These are phyloP conservation scores for Termitomyces sp. DNA, from an alignment of 768 basidiomycete genomes.

Conservation along the genomic window DNA sequence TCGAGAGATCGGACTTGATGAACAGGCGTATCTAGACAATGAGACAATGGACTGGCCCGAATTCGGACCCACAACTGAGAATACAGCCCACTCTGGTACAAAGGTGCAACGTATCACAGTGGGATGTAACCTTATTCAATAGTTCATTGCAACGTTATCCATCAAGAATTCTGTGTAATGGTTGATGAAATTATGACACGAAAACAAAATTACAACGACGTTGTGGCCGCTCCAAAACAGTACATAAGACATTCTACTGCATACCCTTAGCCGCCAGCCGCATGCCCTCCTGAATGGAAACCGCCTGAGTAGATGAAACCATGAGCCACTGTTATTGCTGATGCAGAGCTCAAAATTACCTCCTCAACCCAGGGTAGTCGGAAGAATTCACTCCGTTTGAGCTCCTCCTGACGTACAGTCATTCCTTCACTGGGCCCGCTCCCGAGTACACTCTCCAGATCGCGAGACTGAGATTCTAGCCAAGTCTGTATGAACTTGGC, in stretches of 20 bases:
- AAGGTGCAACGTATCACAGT: not conserved
- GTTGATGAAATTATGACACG: not conserved
- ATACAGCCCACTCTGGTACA: not conserved
- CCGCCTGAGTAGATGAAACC: constrained; percentile 42
- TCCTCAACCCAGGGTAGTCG: constrained; percentile 87
- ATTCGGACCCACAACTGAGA: not conserved
- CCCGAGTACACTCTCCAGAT: constrained; percentile 85
- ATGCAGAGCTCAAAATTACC: constrained; percentile 22
- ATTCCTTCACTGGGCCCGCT: constrained; percentile 78
- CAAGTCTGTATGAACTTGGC: constrained; percentile 81
- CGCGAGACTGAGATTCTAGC: constrained; percentile 88
- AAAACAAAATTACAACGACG: not conserved
- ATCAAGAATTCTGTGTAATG: no score
- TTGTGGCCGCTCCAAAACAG: not conserved
- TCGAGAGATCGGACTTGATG: constrained; percentile 13
- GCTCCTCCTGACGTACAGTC: constrained; percentile 81
- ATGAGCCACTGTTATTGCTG: not conserved
- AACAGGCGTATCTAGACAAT: not conserved
- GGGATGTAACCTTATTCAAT: not conserved
- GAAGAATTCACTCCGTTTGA: constrained; percentile 88
- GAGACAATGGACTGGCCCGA: not conserved
- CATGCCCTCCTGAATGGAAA: constrained; percentile 79
- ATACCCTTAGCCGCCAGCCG: constrained; percentile 52
- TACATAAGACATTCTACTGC: constrained; percentile 20
- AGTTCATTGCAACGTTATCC: not conserved